phyloP scores from a whole-genome alignment of 1,139 yeast genomes.

The Suhomyces taliae region DNA sequence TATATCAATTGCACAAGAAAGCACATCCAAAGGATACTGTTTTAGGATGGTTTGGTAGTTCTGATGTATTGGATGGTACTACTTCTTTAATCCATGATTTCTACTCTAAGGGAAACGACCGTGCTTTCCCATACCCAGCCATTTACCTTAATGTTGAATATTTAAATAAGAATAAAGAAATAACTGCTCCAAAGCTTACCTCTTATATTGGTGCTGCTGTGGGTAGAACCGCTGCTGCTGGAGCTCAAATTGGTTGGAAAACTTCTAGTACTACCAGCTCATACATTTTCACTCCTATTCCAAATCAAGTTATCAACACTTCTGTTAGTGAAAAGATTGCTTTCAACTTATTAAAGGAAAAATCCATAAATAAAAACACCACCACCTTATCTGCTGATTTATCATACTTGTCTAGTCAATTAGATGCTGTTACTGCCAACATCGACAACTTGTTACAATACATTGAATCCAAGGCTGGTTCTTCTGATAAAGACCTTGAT shows the following conservation, averaged over 20 bases:
- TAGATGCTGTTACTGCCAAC: conserved; percentile 50
- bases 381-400: conserved; percentile 25
- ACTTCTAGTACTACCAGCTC: conserved; percentile 38
- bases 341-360: conserved; percentile 39
- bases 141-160: conserved; percentile 66
- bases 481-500: conserved; percentile 48
- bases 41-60: conserved; percentile 87
- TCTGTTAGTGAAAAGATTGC: conserved; percentile 61
- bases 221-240: conserved; percentile 46
- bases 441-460: conserved; percentile 57
- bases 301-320: conserved; percentile 61
- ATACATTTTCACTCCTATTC: conserved; percentile 77
- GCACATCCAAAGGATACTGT: conserved; percentile 80
- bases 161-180: conserved; percentile 30
- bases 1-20: conserved; percentile 72
- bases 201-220: conserved; percentile 79
- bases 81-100: conserved; percentile 86
- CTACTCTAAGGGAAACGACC: conserved; percentile 67
- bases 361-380: conserved; percentile 18
- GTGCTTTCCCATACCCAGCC: conserved; percentile 76
- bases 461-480: conserved; percentile 42
- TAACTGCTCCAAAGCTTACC: conserved; percentile 48
- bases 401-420: conserved; percentile 51
- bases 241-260: conserved; percentile 53
- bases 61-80: conserved; percentile 61